A percentile compares a stretch with the other conserved stretches of the same genome.
Conservation (phyloP, 148 eudicot genomes). For the Chenopodium quinoa region DNA sequence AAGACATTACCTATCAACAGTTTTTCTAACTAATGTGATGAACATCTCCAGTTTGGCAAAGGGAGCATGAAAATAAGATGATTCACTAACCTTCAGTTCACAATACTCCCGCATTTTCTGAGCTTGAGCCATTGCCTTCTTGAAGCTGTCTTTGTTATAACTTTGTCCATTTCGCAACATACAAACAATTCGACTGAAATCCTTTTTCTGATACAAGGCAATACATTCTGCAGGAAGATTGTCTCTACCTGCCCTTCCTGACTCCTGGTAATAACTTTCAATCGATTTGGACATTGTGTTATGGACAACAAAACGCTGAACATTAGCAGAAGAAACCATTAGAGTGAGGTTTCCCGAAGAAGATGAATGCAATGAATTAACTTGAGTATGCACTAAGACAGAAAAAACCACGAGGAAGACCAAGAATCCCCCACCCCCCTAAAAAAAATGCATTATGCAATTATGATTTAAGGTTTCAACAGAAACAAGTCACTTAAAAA, state of each 20-base stretch:
- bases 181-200: conserved; percentile 92
- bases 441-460: not conserved
- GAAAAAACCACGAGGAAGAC: too few relatives aligned
- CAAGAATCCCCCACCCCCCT: not conserved
- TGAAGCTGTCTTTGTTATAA: conserved; percentile 58
- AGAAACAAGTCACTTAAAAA: not conserved
- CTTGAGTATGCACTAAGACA: too few relatives aligned
- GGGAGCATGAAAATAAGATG: conserved; percentile 1
- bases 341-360: not conserved
- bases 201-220: conserved; percentile 82
- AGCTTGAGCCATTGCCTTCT: conserved; percentile 86
- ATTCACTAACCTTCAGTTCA: conserved; percentile 68
- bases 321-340: conserved; percentile 21
- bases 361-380: not conserved
- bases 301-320: conserved; percentile 94
- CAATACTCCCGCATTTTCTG: conserved; percentile 87
- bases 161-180: conserved; percentile 83
- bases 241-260: conserved; percentile 99
- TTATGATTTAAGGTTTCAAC: not conserved
- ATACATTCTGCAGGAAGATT: conserved; percentile 72
- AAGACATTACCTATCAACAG: not conserved
- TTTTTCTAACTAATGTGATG: not conserved
- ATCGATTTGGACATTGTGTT: conserved; percentile 97
- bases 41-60: not conserved
- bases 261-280: conserved; percentile 98